phyloP scores from a whole-genome alignment of 306 rosid species.

The Nissolia schottii region DNA sequence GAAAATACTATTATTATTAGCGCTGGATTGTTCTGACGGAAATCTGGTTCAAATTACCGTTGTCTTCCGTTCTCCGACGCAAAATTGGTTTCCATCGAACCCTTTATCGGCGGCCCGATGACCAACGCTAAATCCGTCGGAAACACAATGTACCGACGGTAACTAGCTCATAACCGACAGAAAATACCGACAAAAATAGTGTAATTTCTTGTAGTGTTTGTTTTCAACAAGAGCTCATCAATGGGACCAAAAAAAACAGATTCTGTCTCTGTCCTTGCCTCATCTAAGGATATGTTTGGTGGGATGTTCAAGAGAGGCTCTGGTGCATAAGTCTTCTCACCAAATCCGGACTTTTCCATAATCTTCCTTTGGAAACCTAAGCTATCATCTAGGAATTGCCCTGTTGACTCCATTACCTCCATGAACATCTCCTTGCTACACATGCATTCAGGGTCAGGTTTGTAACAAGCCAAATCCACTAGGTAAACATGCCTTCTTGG shows the following conservation, averaged over 20 bases:
- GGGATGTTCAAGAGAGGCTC: not conserved
- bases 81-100: no score
- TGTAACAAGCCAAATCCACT: conserved; percentile 28
- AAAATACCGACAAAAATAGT: no score
- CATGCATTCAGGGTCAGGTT: not conserved
- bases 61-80: no score
- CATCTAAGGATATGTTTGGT: not conserved
- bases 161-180: no score
- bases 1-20: no score
- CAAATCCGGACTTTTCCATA: conserved; percentile 8
- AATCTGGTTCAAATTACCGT: no score
- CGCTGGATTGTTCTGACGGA: no score
- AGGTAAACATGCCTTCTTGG: conserved; percentile 6
- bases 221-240: no score
- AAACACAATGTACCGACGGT: no score
- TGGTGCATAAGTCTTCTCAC: conserved; percentile 18
- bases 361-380: not conserved
- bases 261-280: conserved; percentile 16
- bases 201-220: no score
- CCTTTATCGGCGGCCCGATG: no score
- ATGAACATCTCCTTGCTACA: conserved; percentile 19
- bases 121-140: no score
- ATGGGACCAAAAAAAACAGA: conserved; percentile 1
- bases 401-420: not conserved
- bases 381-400: not conserved